phyloP scores from a whole-genome alignment of 208 protist genomes.

The Trypanosoma congolense region DNA sequence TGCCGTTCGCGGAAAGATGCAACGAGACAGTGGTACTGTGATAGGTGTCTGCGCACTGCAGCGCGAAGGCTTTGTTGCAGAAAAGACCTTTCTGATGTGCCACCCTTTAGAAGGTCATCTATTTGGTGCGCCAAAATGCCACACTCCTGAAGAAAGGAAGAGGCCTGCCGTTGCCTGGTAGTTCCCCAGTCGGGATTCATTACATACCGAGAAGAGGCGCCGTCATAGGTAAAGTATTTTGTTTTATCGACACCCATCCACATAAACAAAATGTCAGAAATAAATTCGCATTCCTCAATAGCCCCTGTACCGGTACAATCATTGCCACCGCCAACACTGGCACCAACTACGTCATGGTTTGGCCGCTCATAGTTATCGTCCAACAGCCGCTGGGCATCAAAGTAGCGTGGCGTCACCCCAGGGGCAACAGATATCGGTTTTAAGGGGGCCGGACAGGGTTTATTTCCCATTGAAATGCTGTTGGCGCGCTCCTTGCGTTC shows the following conservation, averaged over 20 bases:
- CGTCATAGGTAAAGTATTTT: slow-evolving; percentile 35
- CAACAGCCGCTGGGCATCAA: slow-evolving; percentile 1
- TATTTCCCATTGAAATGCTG: neutral
- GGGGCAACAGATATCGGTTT: neutral
- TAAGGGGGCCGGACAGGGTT: neutral
- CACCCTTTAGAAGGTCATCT: slow-evolving; percentile 29
- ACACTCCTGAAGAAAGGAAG: slow-evolving; percentile 34
- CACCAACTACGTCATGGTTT: neutral
- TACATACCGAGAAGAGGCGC: slow-evolving; percentile 21
- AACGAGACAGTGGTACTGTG: slow-evolving; percentile 60
- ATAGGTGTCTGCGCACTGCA: slow-evolving; percentile 46
- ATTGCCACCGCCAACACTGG: neutral
- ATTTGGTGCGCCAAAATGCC: slow-evolving; percentile 38
- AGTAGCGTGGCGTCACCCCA: neutral
- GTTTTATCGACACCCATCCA: slow-evolving; percentile 54
- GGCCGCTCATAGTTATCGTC: neutral
- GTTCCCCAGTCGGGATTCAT: slow-evolving; percentile 21
- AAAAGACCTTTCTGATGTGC: slow-evolving; percentile 36
- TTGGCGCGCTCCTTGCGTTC: slow-evolving; percentile 6
- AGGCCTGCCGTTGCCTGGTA: slow-evolving; percentile 28
- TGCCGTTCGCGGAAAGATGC: slow-evolving; percentile 41
- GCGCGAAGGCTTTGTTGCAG: slow-evolving; percentile 56
- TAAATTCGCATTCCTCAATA: slow-evolving; percentile 35
- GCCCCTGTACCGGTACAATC: slow-evolving; percentile 2
- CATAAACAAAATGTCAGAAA: slow-evolving; percentile 59